phyloP scores from a whole-genome alignment of 805 yeast species.

The Yarrowia deformans region DNA sequence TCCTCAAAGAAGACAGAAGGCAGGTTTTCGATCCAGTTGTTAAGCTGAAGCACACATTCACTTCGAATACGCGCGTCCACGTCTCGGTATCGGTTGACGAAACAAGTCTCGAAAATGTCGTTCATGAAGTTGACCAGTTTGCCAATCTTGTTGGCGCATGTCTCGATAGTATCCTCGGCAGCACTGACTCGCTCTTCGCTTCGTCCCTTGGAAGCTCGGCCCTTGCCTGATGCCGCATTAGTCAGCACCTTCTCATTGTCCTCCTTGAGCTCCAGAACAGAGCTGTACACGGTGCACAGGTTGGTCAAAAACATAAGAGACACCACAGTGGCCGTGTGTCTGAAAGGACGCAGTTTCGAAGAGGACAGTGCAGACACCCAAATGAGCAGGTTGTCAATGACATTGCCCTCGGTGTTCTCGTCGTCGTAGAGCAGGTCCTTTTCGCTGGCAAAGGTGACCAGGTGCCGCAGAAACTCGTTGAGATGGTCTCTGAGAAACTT shows the following conservation, averaged over 20 bases:
- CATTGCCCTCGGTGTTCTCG: slow-evolving; percentile 44
- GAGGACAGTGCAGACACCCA: slow-evolving; percentile 82
- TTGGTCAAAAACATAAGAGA: slow-evolving; percentile 67
- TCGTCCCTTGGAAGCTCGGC: slow-evolving; percentile 25
- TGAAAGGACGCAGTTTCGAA: slow-evolving; percentile 70
- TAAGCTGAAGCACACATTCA: slow-evolving; percentile 68
- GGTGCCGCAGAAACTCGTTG: slow-evolving; percentile 58
- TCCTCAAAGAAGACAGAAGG: slow-evolving; percentile 78
- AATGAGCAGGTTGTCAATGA: slow-evolving; percentile 62
- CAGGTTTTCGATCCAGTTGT: slow-evolving; percentile 72
- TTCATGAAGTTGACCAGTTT: slow-evolving; percentile 57
- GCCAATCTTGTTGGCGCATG: slow-evolving; percentile 46
- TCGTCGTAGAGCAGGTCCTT: slow-evolving; percentile 40
- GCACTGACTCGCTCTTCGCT: slow-evolving; percentile 34
- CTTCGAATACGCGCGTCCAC: slow-evolving; percentile 73
- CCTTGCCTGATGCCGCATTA: slow-evolving; percentile 9
- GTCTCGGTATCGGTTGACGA: slow-evolving; percentile 81
- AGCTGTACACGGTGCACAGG: slow-evolving; percentile 57
- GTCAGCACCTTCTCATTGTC: slow-evolving; percentile 37
- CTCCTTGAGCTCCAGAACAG: slow-evolving; percentile 37
- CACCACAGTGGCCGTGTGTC: slow-evolving; percentile 69
- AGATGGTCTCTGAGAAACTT: slow-evolving; percentile 63
- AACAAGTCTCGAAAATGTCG: slow-evolving; percentile 71
- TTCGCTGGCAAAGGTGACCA: slow-evolving; percentile 24
- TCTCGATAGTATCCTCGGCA: slow-evolving; percentile 36